These are phyloP conservation scores for Ustilaginoidea virens DNA, from an alignment of 2,329 filamentous ascomycete species.

Conservation along the genomic window DNA sequence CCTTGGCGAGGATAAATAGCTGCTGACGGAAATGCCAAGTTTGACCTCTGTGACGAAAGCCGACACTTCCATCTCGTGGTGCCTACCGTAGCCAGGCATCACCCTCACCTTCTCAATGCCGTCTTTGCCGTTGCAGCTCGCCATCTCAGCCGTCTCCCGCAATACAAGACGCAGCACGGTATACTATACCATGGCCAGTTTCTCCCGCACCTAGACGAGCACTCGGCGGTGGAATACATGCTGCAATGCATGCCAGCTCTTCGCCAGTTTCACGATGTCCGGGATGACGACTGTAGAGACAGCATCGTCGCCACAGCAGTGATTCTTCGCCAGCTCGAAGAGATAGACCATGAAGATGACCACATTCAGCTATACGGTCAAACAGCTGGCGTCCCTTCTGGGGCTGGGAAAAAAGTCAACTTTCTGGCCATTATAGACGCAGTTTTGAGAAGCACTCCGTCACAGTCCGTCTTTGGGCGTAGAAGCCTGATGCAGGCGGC, in stretches of 20 bases:
- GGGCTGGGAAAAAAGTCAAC: constrained; percentile 14
- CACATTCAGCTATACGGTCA: constrained; percentile 1
- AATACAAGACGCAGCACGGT: constrained; percentile 19
- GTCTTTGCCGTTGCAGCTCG: constrained; percentile 25
- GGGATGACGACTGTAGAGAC: constrained; percentile 22
- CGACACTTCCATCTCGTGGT: constrained; percentile 24
- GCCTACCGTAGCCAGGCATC: constrained; percentile 17
- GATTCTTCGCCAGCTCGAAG: constrained; percentile 24
- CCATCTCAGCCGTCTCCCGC: constrained; percentile 21
- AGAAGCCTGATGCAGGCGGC: constrained; percentile 22
- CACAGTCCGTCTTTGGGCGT: constrained; percentile 19
- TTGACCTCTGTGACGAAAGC: constrained; percentile 24
- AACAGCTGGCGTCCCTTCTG: neutral
- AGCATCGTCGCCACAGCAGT: constrained; percentile 25
- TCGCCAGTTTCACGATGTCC: constrained; percentile 19
- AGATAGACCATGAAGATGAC: constrained; percentile 24
- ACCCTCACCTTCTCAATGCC: constrained; percentile 22
- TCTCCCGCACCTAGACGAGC: constrained; percentile 17
- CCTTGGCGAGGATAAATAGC: too few relatives aligned
- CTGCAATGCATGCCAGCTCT: constrained; percentile 23
- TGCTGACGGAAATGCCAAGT: constrained; percentile 10
- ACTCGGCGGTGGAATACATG: constrained; percentile 25
- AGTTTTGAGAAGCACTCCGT: constrained; percentile 20
- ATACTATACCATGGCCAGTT: constrained; percentile 23
- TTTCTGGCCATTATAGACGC: constrained; percentile 25